Percentiles rank a stretch among this genome's conserved stretches.
phyloP scores from a whole-genome alignment of 805 yeast species.

The Kodamaea laetipori region DNA sequence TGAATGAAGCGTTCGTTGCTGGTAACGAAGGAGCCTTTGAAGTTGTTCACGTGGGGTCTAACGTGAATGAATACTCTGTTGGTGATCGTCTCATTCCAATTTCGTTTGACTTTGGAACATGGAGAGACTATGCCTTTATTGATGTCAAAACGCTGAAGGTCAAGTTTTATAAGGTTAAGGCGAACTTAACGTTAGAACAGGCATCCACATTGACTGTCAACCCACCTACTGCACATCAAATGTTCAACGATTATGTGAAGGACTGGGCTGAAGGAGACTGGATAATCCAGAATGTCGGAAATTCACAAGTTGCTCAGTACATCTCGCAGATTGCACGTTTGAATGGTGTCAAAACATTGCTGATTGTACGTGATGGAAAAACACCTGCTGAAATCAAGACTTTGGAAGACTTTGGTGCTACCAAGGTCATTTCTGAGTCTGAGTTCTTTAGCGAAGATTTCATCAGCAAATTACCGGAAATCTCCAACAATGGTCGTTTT shows the following conservation, averaged over 20 bases:
- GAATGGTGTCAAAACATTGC: conserved; percentile 29
- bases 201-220: conserved; percentile 26
- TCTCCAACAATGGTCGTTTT: conserved; percentile 21
- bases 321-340: conserved; percentile 31
- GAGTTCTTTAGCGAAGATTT: conserved; percentile 24
- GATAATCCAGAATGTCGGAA: conserved; percentile 38
- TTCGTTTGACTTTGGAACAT: conserved; percentile 24
- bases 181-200: conserved; percentile 15
- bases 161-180: conserved; percentile 6
- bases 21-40: conserved; percentile 28
- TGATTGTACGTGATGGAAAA: conserved; percentile 33
- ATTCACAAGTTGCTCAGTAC: conserved; percentile 35
- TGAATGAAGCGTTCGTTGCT: conserved; percentile 5
- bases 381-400: conserved; percentile 25
- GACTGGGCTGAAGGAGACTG: conserved; percentile 32
- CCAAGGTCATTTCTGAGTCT: conserved; percentile 28
- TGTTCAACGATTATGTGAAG: conserved; percentile 21
- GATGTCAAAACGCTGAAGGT: neutral
- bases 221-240: conserved; percentile 25
- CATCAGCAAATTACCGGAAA: conserved; percentile 16
- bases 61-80: conserved; percentile 15
- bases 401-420: conserved; percentile 25
- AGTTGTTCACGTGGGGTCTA: conserved; percentile 19
- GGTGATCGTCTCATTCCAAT: conserved; percentile 25
- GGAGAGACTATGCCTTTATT: conserved; percentile 27